phyloP scores from a whole-genome alignment of 208 protist species.

The Leishmania turanica region DNA sequence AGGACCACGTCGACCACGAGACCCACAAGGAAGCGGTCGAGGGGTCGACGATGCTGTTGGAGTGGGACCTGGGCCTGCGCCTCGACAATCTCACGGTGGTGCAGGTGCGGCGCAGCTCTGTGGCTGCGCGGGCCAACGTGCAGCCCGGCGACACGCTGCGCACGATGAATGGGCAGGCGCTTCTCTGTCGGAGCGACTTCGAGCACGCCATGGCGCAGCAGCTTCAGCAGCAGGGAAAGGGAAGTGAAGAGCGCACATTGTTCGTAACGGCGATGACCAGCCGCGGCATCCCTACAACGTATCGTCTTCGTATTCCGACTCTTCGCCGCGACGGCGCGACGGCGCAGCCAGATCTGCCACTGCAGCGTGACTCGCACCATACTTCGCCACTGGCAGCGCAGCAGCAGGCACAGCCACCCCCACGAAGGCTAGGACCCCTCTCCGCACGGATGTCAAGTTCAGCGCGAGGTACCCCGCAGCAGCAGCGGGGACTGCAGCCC shows the following conservation, averaged over 20 bases:
- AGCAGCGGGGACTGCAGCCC: neutral
- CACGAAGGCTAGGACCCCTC: neutral
- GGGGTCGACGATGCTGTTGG: neutral
- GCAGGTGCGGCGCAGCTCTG: conserved; percentile 5
- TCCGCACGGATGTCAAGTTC: neutral
- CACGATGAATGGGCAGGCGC: conserved; percentile 24
- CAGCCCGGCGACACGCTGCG: conserved; percentile 35
- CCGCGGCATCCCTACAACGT: conserved; percentile 22
- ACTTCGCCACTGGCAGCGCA: neutral
- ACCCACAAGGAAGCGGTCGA: neutral
- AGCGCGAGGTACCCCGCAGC: neutral
- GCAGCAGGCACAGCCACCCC: neutral
- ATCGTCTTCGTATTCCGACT: conserved; percentile 26
- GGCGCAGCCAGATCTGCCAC: neutral
- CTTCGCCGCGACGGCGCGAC: neutral
- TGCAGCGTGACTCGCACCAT: neutral
- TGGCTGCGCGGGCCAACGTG: conserved; percentile 33
- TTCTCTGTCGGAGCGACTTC: conserved; percentile 19
- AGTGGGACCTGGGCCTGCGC: conserved; percentile 23
- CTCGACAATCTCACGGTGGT: conserved; percentile 18
- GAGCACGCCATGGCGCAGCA: conserved; percentile 6
- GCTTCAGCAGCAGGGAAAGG: conserved; percentile 3
- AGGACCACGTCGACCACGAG: neutral
- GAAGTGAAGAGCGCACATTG: conserved; percentile 3
- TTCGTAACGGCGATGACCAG: conserved; percentile 25